phyloP scores from a whole-genome alignment of 192 early-diverging fungal genomes.

The Haplosporangium gracile region DNA sequence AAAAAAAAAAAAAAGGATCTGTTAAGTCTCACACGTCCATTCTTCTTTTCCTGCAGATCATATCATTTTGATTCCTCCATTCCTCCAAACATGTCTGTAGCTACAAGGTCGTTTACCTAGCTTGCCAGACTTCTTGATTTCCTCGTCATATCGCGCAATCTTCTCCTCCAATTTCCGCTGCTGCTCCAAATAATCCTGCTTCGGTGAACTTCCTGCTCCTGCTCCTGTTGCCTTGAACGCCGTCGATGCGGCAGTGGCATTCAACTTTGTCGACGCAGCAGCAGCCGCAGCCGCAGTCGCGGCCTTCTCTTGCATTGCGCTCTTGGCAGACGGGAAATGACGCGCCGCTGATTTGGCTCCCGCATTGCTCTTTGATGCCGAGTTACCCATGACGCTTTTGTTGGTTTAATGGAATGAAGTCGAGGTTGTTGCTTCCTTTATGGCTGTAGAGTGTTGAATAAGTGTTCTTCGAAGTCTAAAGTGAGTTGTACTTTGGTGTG shows the following conservation, averaged over 20 bases:
- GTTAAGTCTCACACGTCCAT: not conserved
- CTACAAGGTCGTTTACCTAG: constrained; percentile 6
- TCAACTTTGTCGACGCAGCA: not conserved
- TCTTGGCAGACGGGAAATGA: constrained; percentile 43
- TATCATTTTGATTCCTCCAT: not conserved
- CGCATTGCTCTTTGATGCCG: constrained; percentile 33
- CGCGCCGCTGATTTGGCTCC: constrained; percentile 40
- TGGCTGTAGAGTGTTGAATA: too few species aligned
- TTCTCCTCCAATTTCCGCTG: constrained; percentile 41
- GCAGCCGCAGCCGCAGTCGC: constrained; percentile 18
- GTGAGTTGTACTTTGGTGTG: too few species aligned
- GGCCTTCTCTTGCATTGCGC: constrained; percentile 32
- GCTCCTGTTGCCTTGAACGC: not conserved
- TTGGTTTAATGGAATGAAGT: not conserved
- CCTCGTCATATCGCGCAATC: constrained; percentile 34
- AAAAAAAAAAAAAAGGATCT: not conserved
- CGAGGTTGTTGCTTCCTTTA: not conserved
- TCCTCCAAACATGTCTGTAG: not conserved
- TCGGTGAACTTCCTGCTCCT: constrained; percentile 21
- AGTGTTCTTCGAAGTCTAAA: too few species aligned
- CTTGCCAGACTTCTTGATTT: constrained; percentile 23
- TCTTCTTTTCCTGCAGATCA: not conserved
- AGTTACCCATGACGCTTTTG: constrained; percentile 32
- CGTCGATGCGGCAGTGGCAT: not conserved
- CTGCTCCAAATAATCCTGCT: constrained; percentile 41